phyloP scores from a whole-genome alignment of 345 rosid genomes.

The Laguncularia racemosa region DNA sequence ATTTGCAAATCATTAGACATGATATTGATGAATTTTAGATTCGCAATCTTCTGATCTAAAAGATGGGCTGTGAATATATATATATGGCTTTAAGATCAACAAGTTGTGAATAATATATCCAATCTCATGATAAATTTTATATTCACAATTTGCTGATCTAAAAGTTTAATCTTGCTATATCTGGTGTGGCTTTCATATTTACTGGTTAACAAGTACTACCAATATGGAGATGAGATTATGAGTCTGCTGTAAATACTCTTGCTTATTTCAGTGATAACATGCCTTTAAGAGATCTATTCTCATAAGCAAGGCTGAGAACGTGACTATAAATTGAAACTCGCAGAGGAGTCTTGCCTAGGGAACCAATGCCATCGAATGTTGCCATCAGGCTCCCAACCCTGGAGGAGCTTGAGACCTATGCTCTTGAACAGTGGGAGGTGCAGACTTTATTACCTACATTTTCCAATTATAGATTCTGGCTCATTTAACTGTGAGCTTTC shows the following conservation, averaged over 20 bases:
- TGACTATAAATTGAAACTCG: constrained; percentile 13
- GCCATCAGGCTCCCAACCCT: constrained; percentile 59
- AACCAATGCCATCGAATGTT: constrained; percentile 60
- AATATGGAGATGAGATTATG: too few species aligned
- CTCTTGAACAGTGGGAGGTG: constrained; percentile 95
- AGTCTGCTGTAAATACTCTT: background rate
- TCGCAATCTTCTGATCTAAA: too few species aligned
- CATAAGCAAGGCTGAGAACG: background rate
- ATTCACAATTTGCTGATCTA: too few species aligned
- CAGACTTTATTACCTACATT: constrained; percentile 21
- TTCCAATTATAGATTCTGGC: background rate
- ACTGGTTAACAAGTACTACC: too few species aligned
- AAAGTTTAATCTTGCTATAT: too few species aligned
- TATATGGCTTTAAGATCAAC: too few species aligned
- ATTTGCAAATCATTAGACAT: too few species aligned
- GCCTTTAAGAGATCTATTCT: background rate
- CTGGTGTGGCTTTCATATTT: too few species aligned
- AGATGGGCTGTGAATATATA: too few species aligned
- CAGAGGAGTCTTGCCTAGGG: constrained; percentile 90
- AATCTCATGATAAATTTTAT: too few species aligned
- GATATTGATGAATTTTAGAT: too few species aligned
- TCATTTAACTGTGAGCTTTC: background rate
- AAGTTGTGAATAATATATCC: too few species aligned
- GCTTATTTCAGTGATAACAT: background rate
- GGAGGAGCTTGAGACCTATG: constrained; percentile 75